Evolutionary conservation across 768 basidiomycete genomes (phyloP).

Genomic region (Rhizopogon vesiculosus): DNA sequence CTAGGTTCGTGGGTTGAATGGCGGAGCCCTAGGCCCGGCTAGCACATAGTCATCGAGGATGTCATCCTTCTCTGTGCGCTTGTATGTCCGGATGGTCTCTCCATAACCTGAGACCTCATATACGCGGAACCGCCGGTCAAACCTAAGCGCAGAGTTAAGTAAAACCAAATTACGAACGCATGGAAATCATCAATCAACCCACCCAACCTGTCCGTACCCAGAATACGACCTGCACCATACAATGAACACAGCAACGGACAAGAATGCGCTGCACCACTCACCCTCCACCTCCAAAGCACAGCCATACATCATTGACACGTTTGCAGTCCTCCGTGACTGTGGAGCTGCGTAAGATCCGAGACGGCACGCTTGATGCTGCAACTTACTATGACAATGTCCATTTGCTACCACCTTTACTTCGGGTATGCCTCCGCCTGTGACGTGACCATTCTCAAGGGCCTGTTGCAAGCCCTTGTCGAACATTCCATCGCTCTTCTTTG

Average conservation of each 20-base stretch:
- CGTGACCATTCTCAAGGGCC: slow-evolving; percentile 67
- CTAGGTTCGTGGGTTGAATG: slow-evolving; percentile 16
- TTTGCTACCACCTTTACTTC: slow-evolving; percentile 90
- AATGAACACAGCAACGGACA: background rate
- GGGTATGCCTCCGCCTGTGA: slow-evolving; percentile 36
- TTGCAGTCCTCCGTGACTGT: slow-evolving; percentile 86
- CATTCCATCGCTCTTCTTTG: slow-evolving; percentile 75
- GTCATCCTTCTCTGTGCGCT: slow-evolving; percentile 69
- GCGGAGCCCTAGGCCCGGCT: slow-evolving; percentile 44
- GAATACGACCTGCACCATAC: slow-evolving; percentile 59
- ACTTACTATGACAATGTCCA: slow-evolving; percentile 83
- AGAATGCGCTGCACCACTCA: slow-evolving; percentile 28
- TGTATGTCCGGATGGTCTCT: slow-evolving; percentile 88
- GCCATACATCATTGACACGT: slow-evolving; percentile 82
- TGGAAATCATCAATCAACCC: slow-evolving; percentile 19
- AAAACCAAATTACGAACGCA: background rate
- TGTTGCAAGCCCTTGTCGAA: slow-evolving; percentile 76
- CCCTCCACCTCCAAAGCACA: slow-evolving; percentile 88
- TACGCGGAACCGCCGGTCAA: slow-evolving; percentile 87
- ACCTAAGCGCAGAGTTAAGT: slow-evolving; percentile 37
- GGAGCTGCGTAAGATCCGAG: slow-evolving; percentile 10
- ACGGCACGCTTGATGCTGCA: background rate
- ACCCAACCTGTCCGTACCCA: slow-evolving; percentile 78
- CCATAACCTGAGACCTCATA: slow-evolving; percentile 88
- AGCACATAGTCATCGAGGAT: slow-evolving; percentile 63